Base-by-base conservation (phyloP, 1,284 basidiomycete species). In the Sphagnurus paluster region DNA sequence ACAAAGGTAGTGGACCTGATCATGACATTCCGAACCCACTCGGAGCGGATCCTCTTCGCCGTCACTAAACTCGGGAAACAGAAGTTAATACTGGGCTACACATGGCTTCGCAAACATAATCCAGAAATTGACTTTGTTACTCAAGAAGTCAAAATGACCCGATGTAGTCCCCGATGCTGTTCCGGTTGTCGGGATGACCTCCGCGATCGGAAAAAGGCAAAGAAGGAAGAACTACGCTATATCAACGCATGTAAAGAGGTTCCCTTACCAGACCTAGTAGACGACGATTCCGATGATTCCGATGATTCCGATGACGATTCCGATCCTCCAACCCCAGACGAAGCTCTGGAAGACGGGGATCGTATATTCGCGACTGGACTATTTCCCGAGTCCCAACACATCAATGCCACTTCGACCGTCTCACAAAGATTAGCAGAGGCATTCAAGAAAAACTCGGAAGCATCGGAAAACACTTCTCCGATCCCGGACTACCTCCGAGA, bases 61-160 rank as follows among this genome's bases (percentile, higher is more conserved):
- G 53, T 64, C 2, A 58, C 56, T 8, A 16, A 50, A 17, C 48
- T 62, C 0, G 61, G 60, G 0, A 55, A 56, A 10, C 1, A 54
- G 54, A 14, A 45, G 51, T 10, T 40, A 43, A 58, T 67, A n/a
- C 39, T 65, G 7, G 60, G 63, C 2, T 52, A 50, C 20, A 50
- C 54, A 1, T 67, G 64, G 64, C 56, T 65, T 1, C 10, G 32
- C 3, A 29, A 59, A 13, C 56, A 62, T 41, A 65, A 66, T 30
- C 63, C 60, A 0, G 48, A 58, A 14, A 58, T 67, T 16, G 30
- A 67, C 30, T 67, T 60, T 58, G 20, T 46, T 7, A 58, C 46
- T 5, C 45, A 49, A 14, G 38, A 58, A 19, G 47, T 65, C 1
- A 53, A 29, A 10, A 57, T 64, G 40, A 55, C 26, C 14, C 21